Evolutionary conservation across 768 basidiomycete genomes (phyloP).

Genomic region (Trametes cingulata): DNA sequence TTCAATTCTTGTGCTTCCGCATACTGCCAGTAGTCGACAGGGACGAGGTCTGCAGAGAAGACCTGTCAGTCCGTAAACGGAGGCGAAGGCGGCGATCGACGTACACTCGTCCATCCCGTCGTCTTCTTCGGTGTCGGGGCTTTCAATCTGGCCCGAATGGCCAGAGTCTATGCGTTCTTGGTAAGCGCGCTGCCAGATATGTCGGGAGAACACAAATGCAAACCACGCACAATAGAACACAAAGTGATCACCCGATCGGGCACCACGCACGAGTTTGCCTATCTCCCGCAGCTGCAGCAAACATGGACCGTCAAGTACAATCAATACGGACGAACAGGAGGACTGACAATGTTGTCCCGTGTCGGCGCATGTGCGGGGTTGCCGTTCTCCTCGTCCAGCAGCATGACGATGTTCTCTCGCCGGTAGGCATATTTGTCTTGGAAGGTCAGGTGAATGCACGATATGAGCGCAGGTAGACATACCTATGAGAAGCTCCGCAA

Average conservation of each 20-base stretch:
- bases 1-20: slow-evolving; percentile 14
- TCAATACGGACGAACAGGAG: no score
- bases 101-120: slow-evolving; percentile 30
- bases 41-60: slow-evolving; percentile 14
- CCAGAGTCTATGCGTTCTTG: slow-evolving; percentile 22
- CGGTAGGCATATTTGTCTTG: slow-evolving; percentile 18
- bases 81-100: background rate
- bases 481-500: slow-evolving; percentile 21
- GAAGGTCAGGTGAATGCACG: background rate
- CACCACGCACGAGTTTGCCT: slow-evolving; percentile 10
- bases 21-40: slow-evolving; percentile 10
- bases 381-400: slow-evolving; percentile 18
- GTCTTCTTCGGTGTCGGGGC: slow-evolving; percentile 17
- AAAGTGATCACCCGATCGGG: slow-evolving; percentile 15
- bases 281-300: slow-evolving; percentile 12
- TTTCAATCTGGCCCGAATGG: slow-evolving; percentile 26
- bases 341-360: slow-evolving; percentile 20
- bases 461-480: background rate
- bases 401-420: slow-evolving; percentile 17
- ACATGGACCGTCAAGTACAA: background rate
- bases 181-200: background rate
- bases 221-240: slow-evolving; percentile 19
- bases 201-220: background rate
- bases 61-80: background rate
- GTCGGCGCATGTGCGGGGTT: slow-evolving; percentile 8